Percentiles rank a stretch among this genome's conserved stretches.
Evolutionary conservation across 164 flowering plant species (phyloP).

Genomic region (Echeveria elegans): DNA sequence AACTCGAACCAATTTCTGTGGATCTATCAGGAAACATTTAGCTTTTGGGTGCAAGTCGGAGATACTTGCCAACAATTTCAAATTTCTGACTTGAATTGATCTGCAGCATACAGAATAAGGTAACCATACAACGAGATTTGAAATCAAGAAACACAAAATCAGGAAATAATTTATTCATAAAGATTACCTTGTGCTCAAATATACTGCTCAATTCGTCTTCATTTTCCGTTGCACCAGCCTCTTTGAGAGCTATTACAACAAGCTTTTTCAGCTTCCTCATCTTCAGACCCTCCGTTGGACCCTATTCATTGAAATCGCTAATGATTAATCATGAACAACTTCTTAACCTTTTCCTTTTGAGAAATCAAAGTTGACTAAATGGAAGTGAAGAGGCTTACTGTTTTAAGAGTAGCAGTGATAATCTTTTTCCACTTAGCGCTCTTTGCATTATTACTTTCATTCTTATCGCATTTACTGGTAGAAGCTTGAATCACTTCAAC

Average conservation of each 20-base stretch:
- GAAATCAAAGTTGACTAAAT: not conserved
- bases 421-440: conserved; percentile 86
- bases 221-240: conserved; percentile 42
- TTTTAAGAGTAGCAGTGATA: conserved; percentile 55
- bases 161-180: not conserved
- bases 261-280: conserved; percentile 49
- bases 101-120: conserved; percentile 27
- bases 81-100: conserved; percentile 67
- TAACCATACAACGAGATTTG: not conserved
- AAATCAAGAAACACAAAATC: not conserved
- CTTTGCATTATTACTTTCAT: conserved; percentile 12
- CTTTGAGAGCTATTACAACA: conserved; percentile 45
- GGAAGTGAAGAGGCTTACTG: conserved; percentile 30
- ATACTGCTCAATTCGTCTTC: conserved; percentile 25
- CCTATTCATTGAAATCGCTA: conserved; percentile 25
- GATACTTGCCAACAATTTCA: conserved; percentile 38
- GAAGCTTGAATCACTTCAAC: conserved; percentile 45
- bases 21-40: conserved; percentile 11
- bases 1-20: not conserved
- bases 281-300: conserved; percentile 52
- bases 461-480: conserved; percentile 15
- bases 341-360: conserved; percentile 5
- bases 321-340: not conserved
- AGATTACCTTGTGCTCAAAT: conserved; percentile 49
- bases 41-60: conserved; percentile 37